Evolutionary conservation across 192 early-diverging fungal genomes (phyloP).

Genomic region (Coemansia sp.): DNA sequence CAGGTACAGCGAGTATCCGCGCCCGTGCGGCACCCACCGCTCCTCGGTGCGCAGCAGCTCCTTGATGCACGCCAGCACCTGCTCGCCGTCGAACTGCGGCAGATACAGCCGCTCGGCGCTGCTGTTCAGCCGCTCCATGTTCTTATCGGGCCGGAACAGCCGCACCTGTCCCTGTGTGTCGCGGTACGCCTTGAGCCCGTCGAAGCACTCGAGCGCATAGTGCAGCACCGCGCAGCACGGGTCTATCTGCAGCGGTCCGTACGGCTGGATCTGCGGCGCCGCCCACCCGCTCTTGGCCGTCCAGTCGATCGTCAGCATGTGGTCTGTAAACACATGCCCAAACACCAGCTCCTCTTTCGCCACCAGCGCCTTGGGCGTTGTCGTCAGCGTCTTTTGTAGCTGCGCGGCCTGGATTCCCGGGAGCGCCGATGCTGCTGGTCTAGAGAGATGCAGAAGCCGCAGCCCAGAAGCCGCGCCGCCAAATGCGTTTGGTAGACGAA

Average conservation of each 20-base stretch:
- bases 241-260: constrained; percentile 71
- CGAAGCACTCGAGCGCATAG: constrained; percentile 92
- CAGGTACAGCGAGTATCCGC: constrained; percentile 90
- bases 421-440: constrained; percentile 9
- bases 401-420: constrained; percentile 10
- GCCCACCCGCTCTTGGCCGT: constrained; percentile 65
- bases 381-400: constrained; percentile 28
- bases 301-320: constrained; percentile 90
- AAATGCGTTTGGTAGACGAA: constrained; percentile 2
- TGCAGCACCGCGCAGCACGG: constrained; percentile 92
- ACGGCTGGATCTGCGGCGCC: constrained; percentile 74
- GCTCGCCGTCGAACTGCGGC: constrained; percentile 74
- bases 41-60: constrained; percentile 76
- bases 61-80: constrained; percentile 81
- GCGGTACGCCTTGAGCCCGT: constrained; percentile 92
- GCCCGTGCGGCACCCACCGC: constrained; percentile 87
- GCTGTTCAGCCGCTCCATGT: constrained; percentile 85
- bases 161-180: constrained; percentile 82
- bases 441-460: constrained; percentile 19
- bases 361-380: constrained; percentile 57
- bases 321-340: constrained; percentile 86
- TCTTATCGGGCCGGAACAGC: constrained; percentile 96
- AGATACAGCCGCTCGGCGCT: constrained; percentile 79
- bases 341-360: constrained; percentile 74
- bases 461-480: neutral